Conservation (phyloP, 225 moss, liverwort and hornwort genomes). For the Lunularia cruciata region DNA sequence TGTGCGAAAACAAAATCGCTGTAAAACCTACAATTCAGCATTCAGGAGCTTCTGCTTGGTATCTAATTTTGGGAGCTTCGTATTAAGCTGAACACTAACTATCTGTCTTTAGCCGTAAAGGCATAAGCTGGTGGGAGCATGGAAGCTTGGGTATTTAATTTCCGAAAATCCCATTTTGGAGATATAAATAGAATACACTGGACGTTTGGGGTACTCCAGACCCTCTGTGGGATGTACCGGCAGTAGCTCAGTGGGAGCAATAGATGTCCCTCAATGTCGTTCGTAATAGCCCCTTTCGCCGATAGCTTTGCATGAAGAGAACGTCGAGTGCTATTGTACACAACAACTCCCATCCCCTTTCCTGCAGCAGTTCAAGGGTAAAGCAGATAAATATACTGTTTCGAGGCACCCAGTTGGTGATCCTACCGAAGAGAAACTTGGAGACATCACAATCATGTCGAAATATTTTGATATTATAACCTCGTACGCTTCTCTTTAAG, state of each 20-base stretch:
- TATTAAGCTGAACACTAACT: background rate
- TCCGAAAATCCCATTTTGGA: background rate
- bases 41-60: conserved; percentile 3
- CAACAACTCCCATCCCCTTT: conserved; percentile 45
- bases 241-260: background rate
- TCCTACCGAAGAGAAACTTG: no score
- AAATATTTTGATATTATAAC: no score
- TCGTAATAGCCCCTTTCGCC: background rate
- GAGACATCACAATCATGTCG: no score
- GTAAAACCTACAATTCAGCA: conserved; percentile 7
- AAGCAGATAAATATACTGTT: no score
- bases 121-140: background rate
- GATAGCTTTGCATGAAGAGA: background rate
- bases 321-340: conserved; percentile 31
- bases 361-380: conserved; percentile 25
- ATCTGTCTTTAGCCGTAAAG: background rate
- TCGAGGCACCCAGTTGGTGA: no score
- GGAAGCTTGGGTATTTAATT: background rate
- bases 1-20: conserved; percentile 11
- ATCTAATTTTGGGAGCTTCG: conserved; percentile 11
- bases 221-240: conserved; percentile 9
- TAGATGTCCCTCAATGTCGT: background rate
- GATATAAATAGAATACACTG: conserved; percentile 15
- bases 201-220: background rate
- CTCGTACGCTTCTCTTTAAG: no score